Evolutionary conservation across 2,329 filamentous ascomycete species (phyloP).

Genomic region (Nothophoma quercina): DNA sequence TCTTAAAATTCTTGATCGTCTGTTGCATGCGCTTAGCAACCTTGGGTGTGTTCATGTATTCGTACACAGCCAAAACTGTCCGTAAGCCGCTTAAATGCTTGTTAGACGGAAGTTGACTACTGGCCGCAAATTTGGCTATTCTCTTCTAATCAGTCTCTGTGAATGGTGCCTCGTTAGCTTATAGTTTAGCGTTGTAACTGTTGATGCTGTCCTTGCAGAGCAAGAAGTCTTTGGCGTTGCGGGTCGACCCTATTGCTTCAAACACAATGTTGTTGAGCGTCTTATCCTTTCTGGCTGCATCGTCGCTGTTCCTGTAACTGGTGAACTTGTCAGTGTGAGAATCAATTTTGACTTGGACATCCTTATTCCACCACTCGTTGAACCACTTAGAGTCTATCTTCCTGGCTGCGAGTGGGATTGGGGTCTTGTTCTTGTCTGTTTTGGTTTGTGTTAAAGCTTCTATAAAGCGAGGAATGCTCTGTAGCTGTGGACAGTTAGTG

Average conservation of each 20-base stretch:
- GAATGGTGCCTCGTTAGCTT: neutral
- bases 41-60: conserved; percentile 4
- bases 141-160: neutral
- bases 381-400: conserved; percentile 4
- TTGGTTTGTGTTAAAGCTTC: conserved; percentile 4
- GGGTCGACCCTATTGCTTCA: conserved; percentile 6
- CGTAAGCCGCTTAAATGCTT: neutral
- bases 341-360: conserved; percentile 6
- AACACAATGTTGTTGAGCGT: conserved; percentile 9
- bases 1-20: conserved; percentile 2
- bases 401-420: conserved; percentile 1
- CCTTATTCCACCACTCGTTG: conserved; percentile 4
- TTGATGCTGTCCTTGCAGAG: conserved; percentile 9
- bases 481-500: conserved; percentile 4
- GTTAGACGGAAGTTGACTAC: conserved; percentile 1
- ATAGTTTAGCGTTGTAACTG: conserved; percentile 3
- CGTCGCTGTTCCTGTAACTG: conserved; percentile 2
- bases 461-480: conserved; percentile 6
- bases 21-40: neutral
- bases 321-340: conserved; percentile 3
- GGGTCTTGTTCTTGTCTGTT: conserved; percentile 6
- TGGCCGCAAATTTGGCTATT: neutral
- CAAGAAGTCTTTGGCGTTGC: conserved; percentile 2
- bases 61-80: conserved; percentile 2
- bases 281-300: neutral